Base-by-base conservation (phyloP, 2,329 filamentous ascomycete species). In the Tolypocladium capitatum region DNA sequence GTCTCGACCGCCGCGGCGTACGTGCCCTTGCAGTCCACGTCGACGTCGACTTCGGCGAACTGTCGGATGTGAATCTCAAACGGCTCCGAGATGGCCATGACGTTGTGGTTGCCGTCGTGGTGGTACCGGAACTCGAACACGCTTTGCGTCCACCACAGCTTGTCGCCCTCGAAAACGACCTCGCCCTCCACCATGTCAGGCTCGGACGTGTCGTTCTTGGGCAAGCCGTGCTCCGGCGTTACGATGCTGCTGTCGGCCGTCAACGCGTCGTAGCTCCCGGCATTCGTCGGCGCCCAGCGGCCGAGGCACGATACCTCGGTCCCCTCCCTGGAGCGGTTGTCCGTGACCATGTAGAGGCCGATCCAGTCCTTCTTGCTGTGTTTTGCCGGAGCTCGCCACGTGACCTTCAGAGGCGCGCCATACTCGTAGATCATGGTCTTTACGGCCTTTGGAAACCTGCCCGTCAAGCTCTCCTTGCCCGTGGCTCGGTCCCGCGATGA, bases 111-210 rank as follows among this genome's bases (percentile, higher is more conserved):
- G 48, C 89, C 89, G 56, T 87, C 83, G 66, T 98, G 92, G 66
- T 98, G 92, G 67, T 96, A 96, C 36, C 92, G 82, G 71, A 98
- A 94, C 61, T 98, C 92, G 60, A 95, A 98, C 3, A 94, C 86
- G 47, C 92, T 92, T 51, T 91, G 86, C 0, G 86, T 94, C 92
- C 92, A 98, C 83, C 88, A 98, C 2, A 96, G 76, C 68, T 94
- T 95, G 68, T 97, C 90, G 43, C 92, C 90, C 10, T 82, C 74
- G 61, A 98, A 97, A 13, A 87, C 66, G 59, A 97, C 83, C 62
- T 95, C 88, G 40, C 92, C 92, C 13, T 78, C 75, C 4, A 87
- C 76, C 53, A 82, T 74, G 49, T 85, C 74, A 18, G 66, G 68
- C 4, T 75, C 74, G 3, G 73, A 70, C 1, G 71, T 70, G 47